Evolutionary conservation across 768 basidiomycete species (phyloP), one percentile per base, ranked within the genome.

Genomic region (Butyriboletus loyo): DNA sequence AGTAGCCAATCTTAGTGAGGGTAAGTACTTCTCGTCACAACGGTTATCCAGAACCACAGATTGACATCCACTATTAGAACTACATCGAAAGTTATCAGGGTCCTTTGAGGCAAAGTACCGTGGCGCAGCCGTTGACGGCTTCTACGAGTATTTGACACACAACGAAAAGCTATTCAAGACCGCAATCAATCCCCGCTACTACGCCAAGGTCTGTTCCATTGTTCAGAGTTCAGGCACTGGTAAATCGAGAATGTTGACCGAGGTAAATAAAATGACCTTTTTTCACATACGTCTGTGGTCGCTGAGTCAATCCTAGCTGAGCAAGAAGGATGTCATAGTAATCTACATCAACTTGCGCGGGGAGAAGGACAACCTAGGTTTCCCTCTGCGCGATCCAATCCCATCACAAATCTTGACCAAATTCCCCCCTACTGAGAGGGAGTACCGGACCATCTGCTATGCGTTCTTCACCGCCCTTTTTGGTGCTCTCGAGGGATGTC

Each of bases 401-500:
- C 58, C 61, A 27, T 41, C 60, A 3, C 8, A 35, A 7, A 52
- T 64, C 15, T 44, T 64, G 22, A 58, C 57, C 7, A 17, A 49
- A 10, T 50, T 46, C 6, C 35, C 46, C 2, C 1, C 11, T 2
- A 30, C 43, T 6, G 22, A 6, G 8, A 11, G 11, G 5, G 44
- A 15, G 0, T 65, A 62, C 22, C 34, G 22, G 11, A 27, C 19
- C 0, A 7, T 41, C 8, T 64, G 57, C 38, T 59, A 42, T 7
- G 42, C 50, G 0, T 53, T 64, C 41, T 49, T 64, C 42, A 49
- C 37, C 1, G 59, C 62, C 10, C 39, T 63, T 21, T 64, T 64
- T 5, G 21, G 34, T 1, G 32, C 45, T 0, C 38, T 61, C 5
- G 3, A 45, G 1, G 39, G n/a, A 17, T 24, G 35, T 31, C 24